These are phyloP conservation scores for Zygoascus hellenicus DNA, from an alignment of 1,139 yeast species.

Conservation along the genomic window DNA sequence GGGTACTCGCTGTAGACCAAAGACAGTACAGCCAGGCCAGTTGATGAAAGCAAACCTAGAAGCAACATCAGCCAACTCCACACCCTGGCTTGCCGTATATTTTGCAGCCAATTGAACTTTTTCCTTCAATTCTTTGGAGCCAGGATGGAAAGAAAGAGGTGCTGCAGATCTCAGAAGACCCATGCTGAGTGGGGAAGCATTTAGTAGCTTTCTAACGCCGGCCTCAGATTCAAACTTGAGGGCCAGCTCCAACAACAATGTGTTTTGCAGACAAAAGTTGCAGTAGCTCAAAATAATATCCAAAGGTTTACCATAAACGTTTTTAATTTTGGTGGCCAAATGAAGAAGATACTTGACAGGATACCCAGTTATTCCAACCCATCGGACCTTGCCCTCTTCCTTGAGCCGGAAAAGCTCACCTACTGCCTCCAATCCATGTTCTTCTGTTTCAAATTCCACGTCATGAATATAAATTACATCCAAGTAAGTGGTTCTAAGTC, in stretches of 20 bases:
- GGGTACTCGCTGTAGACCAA: conserved; percentile 60
- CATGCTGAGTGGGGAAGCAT: conserved; percentile 88
- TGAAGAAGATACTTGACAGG: conserved; percentile 59
- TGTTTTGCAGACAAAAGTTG: conserved; percentile 78
- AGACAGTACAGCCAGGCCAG: conserved; percentile 63
- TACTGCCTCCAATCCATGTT: conserved; percentile 56
- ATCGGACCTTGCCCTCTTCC: conserved; percentile 53
- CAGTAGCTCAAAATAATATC: conserved; percentile 78
- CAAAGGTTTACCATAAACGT: conserved; percentile 42
- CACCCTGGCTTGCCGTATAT: conserved; percentile 36
- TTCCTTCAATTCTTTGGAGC: conserved; percentile 50
- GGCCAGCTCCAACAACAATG: conserved; percentile 45
- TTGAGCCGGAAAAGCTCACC: conserved; percentile 54
- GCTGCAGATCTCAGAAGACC: conserved; percentile 63
- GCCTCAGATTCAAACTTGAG: conserved; percentile 48
- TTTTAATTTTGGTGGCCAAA: conserved; percentile 37
- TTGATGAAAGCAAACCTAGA: conserved; percentile 64
- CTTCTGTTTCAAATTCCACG: conserved; percentile 66
- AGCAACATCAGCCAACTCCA: conserved; percentile 76
- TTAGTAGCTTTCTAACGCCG: conserved; percentile 52
- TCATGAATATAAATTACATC: conserved; percentile 87
- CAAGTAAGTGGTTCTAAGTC: conserved; percentile 61
- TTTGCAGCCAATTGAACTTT: conserved; percentile 52
- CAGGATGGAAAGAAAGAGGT: conserved; percentile 81
- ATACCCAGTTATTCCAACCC: conserved; percentile 82